Evolutionary conservation across 202 grass and related monocot genomes (phyloP).

Genomic region (Digitaria exilis): DNA sequence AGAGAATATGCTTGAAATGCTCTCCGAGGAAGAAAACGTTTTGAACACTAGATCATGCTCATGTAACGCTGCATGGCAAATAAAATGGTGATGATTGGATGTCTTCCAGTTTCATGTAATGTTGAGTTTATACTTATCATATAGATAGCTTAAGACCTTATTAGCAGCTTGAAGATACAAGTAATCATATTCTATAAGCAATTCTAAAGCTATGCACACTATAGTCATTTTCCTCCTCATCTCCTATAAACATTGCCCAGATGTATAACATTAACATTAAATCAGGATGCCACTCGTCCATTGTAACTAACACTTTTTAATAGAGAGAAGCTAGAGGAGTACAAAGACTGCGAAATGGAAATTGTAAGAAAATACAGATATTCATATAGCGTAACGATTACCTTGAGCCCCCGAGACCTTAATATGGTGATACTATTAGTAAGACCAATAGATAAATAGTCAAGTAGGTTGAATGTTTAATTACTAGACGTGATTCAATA

Average conservation of each 20-base stretch:
- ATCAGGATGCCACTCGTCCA: no score
- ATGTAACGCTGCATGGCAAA: conserved; percentile 74
- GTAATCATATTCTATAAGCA: neutral
- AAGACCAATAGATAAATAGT: neutral
- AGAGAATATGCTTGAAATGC: conserved; percentile 60
- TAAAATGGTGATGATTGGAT: conserved; percentile 23
- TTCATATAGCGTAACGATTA: neutral
- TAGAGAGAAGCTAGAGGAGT: neutral
- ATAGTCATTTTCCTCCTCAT: no score
- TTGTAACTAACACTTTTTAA: no score
- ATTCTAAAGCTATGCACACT: neutral
- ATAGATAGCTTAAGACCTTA: no score
- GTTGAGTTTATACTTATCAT: neutral
- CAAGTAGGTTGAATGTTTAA: neutral
- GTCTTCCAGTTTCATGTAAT: neutral
- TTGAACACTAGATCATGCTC: conserved; percentile 93
- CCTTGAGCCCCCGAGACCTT: neutral
- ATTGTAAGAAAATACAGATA: neutral
- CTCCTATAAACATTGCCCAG: no score
- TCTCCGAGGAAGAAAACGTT: conserved; percentile 62
- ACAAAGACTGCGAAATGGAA: neutral
- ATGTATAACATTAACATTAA: no score
- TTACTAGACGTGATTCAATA: neutral
- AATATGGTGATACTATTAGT: neutral
- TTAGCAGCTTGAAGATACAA: no score